Evolutionary conservation across 306 rosid species (phyloP), one percentile per base, ranked within the genome.

Genomic region (Ormosia emarginata): DNA sequence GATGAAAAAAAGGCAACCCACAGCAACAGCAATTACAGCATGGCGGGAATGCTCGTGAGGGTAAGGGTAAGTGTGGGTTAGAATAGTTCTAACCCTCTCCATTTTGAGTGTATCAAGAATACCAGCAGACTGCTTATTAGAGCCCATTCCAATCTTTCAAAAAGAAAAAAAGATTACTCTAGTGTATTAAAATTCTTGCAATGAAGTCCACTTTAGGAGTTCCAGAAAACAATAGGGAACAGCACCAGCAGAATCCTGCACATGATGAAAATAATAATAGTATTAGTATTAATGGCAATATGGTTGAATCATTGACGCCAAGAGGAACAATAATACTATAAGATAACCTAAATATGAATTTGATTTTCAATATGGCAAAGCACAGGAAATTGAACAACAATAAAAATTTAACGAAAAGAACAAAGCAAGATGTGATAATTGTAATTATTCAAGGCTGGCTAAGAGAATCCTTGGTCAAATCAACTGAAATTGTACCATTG

Each of bases 11-110:
- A 93, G 91, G 90, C 97, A 95, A 80, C 97, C 97, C 78, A 95
- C 91, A 74, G 55, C 97, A 82, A 95, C 99, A 64, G 99, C 99
- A 65, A 95, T 95, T 58, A 95, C 47, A 13, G 98, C 99, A 78
- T 95, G 99, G 40, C 98, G 99, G 65, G 99, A 95, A 88, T 95
- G 99, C 79, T 93, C 97, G 0, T 95, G 98, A 55, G 98, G 99
- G 81, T 95, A 95, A 24, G 98, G 99, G 68, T 92, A 95, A 32
- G 93, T 89, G 67, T 85, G 94, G 78, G 97, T 87, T 18, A 93
- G 83, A 66, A 93, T 93, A 39, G 94, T 95, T 72, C 99, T 88
- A 85, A 95, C 96, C 89, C 94, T 93, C 90, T 92, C 92, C 97
- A 93, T 95, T 86, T 84, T 95, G 29, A 93, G 81, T 12, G 93